Base-by-base conservation (phyloP, 1,284 basidiomycete genomes). In the Rhodotorula sp. region DNA sequence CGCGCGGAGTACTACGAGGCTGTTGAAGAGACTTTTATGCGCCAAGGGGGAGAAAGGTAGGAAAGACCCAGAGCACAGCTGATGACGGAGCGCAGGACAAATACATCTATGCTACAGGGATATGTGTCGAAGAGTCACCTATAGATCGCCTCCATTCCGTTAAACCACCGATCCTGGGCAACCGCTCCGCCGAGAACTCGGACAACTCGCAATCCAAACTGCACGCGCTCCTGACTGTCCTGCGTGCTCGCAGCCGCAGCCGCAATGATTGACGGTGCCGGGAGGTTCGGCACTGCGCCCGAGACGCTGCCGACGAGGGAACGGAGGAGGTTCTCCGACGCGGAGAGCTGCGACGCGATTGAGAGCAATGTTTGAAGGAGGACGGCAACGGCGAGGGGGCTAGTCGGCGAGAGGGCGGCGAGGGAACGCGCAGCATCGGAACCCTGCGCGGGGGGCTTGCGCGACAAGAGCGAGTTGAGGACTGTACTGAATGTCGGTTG, bases 211-310 rank as follows among this genome's bases (percentile, higher is more conserved):
- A 51, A n/a, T 8, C 64, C 64, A 31, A 65, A 65, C 18, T 15
- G 23, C 34, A 65, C 58, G 34, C 64, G 64, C n/a, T 52, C 64
- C 48, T 52, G 49, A 12, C 48, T 52, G 58, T 65, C 64, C 26
- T 21, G 15, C 49, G 64, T 48, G 47, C 64, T 65, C 48, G 48
- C 18, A 18, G 56, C 29, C 46, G 64, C 64, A 16, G 64, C 64
- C n/a, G 51, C 58, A 39, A 65, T 5, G 21, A 65, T n/a, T 12
- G 64, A 12, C 5, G 26, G 21, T 15, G 47, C 21, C n/a, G 51
- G 39, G 18, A 34, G n/a, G 51, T 39, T 31, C 23, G n/a, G 21
- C 7, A 34, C 51, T 4, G 51, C 8, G 6, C 49, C 49, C 6
- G 62, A 39, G 23, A 57, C 2, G 23, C 46, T 43, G 12, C 47